Conservation (phyloP, 2,329 filamentous ascomycete species). For the Colletotrichum sublineola region DNA sequence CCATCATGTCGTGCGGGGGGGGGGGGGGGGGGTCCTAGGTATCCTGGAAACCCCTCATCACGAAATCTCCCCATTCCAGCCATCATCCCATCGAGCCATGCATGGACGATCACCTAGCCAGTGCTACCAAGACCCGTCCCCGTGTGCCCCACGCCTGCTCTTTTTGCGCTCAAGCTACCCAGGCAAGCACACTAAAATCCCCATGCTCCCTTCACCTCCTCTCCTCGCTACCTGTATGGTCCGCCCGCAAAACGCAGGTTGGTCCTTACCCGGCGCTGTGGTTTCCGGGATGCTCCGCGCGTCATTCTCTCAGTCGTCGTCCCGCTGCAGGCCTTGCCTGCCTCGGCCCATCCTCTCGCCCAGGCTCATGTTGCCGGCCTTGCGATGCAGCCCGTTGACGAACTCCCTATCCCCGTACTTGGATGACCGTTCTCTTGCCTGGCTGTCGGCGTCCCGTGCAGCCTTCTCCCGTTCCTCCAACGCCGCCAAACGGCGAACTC, state of each 20-base stretch:
- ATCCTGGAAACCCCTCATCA: constrained; percentile 4
- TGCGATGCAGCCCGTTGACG: constrained; percentile 72
- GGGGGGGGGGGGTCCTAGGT: not conserved
- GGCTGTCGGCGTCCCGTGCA: constrained; percentile 76
- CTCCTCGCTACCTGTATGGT: not conserved
- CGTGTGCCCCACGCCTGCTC: not conserved
- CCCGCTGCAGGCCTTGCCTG: constrained; percentile 59
- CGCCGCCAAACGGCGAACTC: constrained; percentile 75
- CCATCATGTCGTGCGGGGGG: not conserved
- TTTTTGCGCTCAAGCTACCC: not conserved
- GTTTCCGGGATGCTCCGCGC: not conserved
- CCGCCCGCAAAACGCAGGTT: not conserved
- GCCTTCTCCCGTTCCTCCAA: constrained; percentile 75
- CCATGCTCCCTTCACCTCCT: not conserved
- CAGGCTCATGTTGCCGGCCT: constrained; percentile 65
- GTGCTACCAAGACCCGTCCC: constrained; percentile 12
- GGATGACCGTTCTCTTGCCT: constrained; percentile 67
- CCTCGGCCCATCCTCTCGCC: constrained; percentile 65
- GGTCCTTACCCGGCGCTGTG: not conserved
- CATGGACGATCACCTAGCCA: constrained; percentile 16
- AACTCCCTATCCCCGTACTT: constrained; percentile 76
- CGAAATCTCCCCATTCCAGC: constrained; percentile 1
- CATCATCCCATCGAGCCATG: constrained; percentile 9
- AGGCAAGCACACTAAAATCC: not conserved
- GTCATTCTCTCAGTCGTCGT: constrained; percentile 56